These are phyloP conservation scores for Blastobotrys parvus DNA, from an alignment of 805 yeast genomes.

Conservation along the genomic window DNA sequence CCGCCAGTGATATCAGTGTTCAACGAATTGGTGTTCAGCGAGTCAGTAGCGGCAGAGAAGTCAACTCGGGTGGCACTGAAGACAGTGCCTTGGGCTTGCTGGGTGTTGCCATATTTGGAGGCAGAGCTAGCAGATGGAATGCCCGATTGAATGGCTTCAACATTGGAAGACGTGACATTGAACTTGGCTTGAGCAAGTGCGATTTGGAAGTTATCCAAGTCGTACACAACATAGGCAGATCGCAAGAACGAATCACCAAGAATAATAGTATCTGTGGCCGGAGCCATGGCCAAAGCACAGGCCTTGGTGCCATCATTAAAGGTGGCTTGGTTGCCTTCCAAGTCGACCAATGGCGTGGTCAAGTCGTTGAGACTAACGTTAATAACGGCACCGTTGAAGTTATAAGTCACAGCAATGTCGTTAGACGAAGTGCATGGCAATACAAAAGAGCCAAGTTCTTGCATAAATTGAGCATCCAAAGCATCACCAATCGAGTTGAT, in stretches of 20 bases:
- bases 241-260: conserved; percentile 63
- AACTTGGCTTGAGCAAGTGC: conserved; percentile 44
- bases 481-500: conserved; percentile 24
- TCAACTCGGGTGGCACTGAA: neutral
- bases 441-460: conserved; percentile 17
- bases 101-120: conserved; percentile 10
- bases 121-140: conserved; percentile 27
- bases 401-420: conserved; percentile 31
- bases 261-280: conserved; percentile 23
- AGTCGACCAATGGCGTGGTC: conserved; percentile 9
- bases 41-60: neutral
- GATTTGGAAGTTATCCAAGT: conserved; percentile 48
- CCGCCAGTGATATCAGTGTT: neutral
- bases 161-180: conserved; percentile 20
- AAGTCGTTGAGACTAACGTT: conserved; percentile 21
- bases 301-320: conserved; percentile 6
- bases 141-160: conserved; percentile 21
- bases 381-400: conserved; percentile 40
- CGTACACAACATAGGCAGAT: conserved; percentile 58
- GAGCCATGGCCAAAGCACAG: conserved; percentile 12
- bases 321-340: neutral
- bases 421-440: conserved; percentile 28
- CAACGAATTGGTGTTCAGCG: neutral
- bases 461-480: conserved; percentile 35
- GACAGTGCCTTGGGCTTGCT: neutral